Percentiles rank a stretch among this genome's conserved stretches.
phyloP scores from a whole-genome alignment of 2,329 filamentous ascomycete genomes.

The Trichoderma sp. region DNA sequence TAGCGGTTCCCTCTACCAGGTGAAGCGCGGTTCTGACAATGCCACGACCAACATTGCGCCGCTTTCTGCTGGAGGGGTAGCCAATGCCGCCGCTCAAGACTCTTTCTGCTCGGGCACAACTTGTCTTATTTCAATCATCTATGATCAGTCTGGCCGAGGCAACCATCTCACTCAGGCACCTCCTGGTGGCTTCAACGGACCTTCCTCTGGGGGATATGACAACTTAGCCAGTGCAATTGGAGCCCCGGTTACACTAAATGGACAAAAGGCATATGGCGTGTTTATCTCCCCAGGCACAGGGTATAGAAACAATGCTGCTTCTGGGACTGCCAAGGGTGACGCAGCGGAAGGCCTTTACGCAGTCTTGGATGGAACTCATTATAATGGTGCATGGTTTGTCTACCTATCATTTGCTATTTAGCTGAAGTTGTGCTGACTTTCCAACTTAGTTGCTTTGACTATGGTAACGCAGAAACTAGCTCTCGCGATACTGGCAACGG shows the following conservation, averaged over 20 bases:
- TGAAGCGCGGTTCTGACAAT: conserved; percentile 16
- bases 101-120: conserved; percentile 20
- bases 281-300: conserved; percentile 14
- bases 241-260: conserved; percentile 10
- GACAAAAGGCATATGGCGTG: conserved; percentile 24
- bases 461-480: conserved; percentile 19
- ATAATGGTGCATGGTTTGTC: background rate
- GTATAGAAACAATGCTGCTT: conserved; percentile 13
- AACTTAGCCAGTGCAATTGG: conserved; percentile 8
- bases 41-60: background rate
- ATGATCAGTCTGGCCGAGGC: conserved; percentile 17
- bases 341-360: conserved; percentile 6
- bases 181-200: conserved; percentile 1
- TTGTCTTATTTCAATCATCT: conserved; percentile 17
- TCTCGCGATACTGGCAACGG: conserved; percentile 13
- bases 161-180: conserved; percentile 19
- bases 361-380: conserved; percentile 9
- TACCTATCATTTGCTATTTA: background rate
- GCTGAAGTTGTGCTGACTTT: background rate
- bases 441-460: conserved; percentile 6
- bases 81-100: conserved; percentile 24
- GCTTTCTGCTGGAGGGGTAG: conserved; percentile 6
- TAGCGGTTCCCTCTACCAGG: conserved; percentile 4
- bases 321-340: background rate
- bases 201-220: background rate